A percentile compares a stretch with the other conserved stretches of the same genome.
Conservation (phyloP, 371 early-diverging fungal genomes). For the Choanephora cucurbitarum region DNA sequence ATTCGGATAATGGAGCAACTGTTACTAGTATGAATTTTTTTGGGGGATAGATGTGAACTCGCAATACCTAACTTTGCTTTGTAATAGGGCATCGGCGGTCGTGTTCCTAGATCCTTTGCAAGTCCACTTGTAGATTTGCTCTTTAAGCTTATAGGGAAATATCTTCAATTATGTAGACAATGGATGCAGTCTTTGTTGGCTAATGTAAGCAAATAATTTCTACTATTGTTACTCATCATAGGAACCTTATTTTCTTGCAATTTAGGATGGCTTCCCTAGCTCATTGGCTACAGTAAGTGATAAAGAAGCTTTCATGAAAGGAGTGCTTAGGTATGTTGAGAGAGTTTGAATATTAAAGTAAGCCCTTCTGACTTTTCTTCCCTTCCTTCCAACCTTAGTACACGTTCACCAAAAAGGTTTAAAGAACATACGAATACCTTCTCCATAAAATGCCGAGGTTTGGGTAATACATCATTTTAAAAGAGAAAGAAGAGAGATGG, state of each 20-base stretch:
- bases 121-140: slow-evolving; percentile 63
- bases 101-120: slow-evolving; percentile 70
- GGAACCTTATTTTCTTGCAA: too few species aligned
- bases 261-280: slow-evolving; percentile 69
- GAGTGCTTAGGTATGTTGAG: slow-evolving; percentile 55
- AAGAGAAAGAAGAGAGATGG: neutral
- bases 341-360: neutral
- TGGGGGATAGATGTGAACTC: too few species aligned
- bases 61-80: too few species aligned
- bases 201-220: too few species aligned
- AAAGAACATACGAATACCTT: slow-evolving; percentile 60
- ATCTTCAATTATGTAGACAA: slow-evolving; percentile 49
- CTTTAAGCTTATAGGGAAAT: slow-evolving; percentile 61
- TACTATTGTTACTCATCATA: too few species aligned
- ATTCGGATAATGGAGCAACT: slow-evolving; percentile 58
- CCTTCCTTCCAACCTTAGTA: slow-evolving; percentile 23
- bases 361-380: slow-evolving; percentile 4
- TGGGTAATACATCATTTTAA: slow-evolving; percentile 52
- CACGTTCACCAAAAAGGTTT: slow-evolving; percentile 61
- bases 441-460: slow-evolving; percentile 64
- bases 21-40: slow-evolving; percentile 42
- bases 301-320: slow-evolving; percentile 66
- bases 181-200: slow-evolving; percentile 62
- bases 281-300: slow-evolving; percentile 48
- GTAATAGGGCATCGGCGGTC: slow-evolving; percentile 76